Conservation (phyloP, 78 protist genomes). For the Acrasis kona region DNA sequence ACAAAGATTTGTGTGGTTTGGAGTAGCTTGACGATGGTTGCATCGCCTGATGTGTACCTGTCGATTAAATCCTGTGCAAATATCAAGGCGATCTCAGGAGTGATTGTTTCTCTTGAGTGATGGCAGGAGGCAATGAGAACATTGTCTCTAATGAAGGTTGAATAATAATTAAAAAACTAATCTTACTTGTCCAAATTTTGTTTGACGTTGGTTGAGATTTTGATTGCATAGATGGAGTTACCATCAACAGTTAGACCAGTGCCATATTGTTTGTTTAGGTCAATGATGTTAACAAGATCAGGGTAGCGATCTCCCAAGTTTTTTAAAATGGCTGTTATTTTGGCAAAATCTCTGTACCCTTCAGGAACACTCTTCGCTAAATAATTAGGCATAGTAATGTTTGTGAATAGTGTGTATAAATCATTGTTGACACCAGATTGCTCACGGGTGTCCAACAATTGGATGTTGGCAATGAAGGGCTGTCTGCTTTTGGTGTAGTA, state of each 20-base stretch:
- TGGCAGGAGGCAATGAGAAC: neutral
- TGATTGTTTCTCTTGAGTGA: neutral
- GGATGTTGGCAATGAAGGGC: too few relatives aligned
- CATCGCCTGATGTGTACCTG: neutral
- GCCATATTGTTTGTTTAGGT: neutral
- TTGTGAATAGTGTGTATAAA: too few relatives aligned
- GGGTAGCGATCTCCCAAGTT: neutral
- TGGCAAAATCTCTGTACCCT: neutral
- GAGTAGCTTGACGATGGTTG: neutral
- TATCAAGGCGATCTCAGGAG: neutral
- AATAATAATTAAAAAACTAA: too few relatives aligned
- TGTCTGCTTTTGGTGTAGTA: too few relatives aligned
- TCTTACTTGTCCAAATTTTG: too few relatives aligned
- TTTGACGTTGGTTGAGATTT: neutral
- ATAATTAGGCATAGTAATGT: too few relatives aligned
- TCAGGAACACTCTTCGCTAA: too few relatives aligned
- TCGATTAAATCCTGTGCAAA: neutral
- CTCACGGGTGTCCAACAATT: too few relatives aligned
- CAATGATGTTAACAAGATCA: neutral
- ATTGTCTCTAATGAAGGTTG: too few relatives aligned
- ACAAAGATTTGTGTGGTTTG: neutral
- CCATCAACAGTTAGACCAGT: neutral
- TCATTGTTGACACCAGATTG: too few relatives aligned
- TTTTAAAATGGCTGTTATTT: neutral
- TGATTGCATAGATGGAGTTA: neutral